Conservation (phyloP, 78 protist genomes). For the Speleostelium caveatum region DNA sequence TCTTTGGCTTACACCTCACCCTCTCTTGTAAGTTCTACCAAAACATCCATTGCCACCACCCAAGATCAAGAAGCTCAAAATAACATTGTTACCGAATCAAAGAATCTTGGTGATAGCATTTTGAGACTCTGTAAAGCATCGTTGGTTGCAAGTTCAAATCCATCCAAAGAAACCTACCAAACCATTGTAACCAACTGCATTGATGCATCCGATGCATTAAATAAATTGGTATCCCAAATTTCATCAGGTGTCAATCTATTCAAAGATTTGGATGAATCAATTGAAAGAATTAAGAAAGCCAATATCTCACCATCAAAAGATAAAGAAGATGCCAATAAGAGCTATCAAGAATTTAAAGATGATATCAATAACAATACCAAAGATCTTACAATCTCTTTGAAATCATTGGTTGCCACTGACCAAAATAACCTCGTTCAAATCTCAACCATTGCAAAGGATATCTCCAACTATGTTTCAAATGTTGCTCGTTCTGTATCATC, state of each 20-base stretch:
- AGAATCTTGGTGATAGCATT: conserved; percentile 71
- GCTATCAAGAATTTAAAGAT: conserved; percentile 81
- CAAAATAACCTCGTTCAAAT: conserved; percentile 67
- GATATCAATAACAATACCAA: conserved; percentile 31
- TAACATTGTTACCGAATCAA: conserved; percentile 42
- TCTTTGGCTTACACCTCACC: conserved; percentile 46
- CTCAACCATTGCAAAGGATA: conserved; percentile 66
- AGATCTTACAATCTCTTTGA: conserved; percentile 55
- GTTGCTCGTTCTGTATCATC: conserved; percentile 19
- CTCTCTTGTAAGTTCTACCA: conserved; percentile 2
- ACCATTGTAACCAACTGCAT: conserved; percentile 11
- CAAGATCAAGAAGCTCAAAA: conserved; percentile 73
- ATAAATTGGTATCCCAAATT: conserved; percentile 58
- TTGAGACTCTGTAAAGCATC: conserved; percentile 58
- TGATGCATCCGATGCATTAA: conserved; percentile 70
- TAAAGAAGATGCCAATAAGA: not conserved
- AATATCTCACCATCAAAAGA: not conserved
- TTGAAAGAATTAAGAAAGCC: conserved; percentile 25
- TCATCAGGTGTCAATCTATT: conserved; percentile 73
- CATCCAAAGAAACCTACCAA: conserved; percentile 72
- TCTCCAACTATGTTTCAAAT: conserved; percentile 24
- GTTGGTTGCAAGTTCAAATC: conserved; percentile 52
- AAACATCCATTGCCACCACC: conserved; percentile 35
- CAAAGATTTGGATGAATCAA: conserved; percentile 77
- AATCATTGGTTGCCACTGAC: conserved; percentile 72